A percentile compares a stretch with the other conserved stretches of the same genome.
Conservation (phyloP, 257 asterid species). For the Echites panduratus region DNA sequence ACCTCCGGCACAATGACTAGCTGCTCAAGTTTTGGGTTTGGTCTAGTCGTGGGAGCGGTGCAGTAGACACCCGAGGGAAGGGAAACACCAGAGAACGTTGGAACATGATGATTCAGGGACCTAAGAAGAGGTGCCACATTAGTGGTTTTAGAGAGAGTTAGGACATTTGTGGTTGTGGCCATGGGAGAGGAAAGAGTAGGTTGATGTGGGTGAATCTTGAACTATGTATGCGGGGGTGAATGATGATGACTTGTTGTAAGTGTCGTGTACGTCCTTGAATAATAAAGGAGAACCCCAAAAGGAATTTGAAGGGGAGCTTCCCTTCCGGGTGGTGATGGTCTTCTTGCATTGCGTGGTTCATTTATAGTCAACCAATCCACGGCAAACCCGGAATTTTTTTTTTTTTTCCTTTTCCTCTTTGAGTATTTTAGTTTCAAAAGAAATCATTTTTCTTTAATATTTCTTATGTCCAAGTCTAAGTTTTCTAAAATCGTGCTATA, state of each 20-base stretch:
- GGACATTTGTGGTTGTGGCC: constrained; percentile 16
- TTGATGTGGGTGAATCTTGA: not conserved
- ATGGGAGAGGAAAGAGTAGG: not conserved
- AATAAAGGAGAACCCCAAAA: not conserved
- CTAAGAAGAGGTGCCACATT: not conserved
- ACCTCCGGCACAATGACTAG: constrained; percentile 9
- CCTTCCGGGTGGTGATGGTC: not conserved
- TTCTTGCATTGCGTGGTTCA: constrained; percentile 12
- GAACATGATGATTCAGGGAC: constrained; percentile 11
- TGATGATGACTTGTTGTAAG: constrained; percentile 1
- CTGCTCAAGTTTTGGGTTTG: not conserved
- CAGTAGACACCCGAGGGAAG: constrained; percentile 17
- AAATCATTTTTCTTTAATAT: too few relatives aligned
- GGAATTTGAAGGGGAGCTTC: not conserved
- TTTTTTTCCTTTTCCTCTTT: too few relatives aligned
- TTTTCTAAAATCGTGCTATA: too few relatives aligned
- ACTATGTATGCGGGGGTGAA: not conserved
- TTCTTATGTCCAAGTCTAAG: too few relatives aligned
- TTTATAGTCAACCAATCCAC: constrained; percentile 7
- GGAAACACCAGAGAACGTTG: constrained; percentile 4
- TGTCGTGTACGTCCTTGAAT: not conserved
- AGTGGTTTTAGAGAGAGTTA: not conserved
- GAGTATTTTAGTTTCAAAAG: too few relatives aligned
- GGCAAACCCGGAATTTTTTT: not conserved
- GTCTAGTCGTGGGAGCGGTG: constrained; percentile 20